Conservation (phyloP, 2,329 filamentous ascomycete genomes). For the Aureobasidium sp. region DNA sequence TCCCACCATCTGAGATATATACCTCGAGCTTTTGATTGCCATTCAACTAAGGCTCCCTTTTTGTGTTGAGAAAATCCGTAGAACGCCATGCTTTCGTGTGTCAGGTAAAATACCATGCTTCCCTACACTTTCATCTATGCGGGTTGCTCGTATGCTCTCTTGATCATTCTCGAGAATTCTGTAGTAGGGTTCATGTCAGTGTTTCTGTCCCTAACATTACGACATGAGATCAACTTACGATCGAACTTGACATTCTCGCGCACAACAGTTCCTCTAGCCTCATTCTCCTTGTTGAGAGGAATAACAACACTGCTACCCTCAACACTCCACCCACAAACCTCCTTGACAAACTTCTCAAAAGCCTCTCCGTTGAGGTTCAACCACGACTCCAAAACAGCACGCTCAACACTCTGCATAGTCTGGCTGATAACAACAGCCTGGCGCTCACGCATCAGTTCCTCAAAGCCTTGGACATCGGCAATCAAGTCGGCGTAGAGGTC, state of each 20-base stretch:
- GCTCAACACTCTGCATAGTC: conserved; percentile 66
- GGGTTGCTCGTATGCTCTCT: conserved; percentile 78
- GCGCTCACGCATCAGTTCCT: conserved; percentile 82
- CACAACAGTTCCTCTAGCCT: conserved; percentile 92
- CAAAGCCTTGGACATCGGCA: conserved; percentile 89
- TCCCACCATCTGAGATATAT: not conserved
- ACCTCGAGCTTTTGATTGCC: not conserved
- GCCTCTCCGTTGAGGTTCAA: conserved; percentile 38
- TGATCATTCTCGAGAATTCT: conserved; percentile 68
- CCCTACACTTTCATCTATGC: conserved; percentile 29
- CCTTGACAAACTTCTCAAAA: conserved; percentile 42
- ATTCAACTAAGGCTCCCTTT: not conserved
- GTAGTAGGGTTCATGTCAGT: not conserved
- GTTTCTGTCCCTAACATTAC: not conserved
- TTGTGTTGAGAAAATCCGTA: not conserved
- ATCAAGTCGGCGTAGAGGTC: conserved; percentile 94
- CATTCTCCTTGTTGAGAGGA: conserved; percentile 91
- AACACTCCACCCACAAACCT: conserved; percentile 70
- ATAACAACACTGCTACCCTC: conserved; percentile 61
- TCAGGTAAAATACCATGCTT: not conserved
- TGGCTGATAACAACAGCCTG: conserved; percentile 84
- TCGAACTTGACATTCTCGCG: conserved; percentile 91
- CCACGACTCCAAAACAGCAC: conserved; percentile 40
- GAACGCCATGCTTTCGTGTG: conserved; percentile 13
- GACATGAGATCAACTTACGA: conserved; percentile 35